These are phyloP conservation scores for Cordyceps cateniannulata DNA, from an alignment of 2,329 filamentous ascomycete species.

Conservation along the genomic window DNA sequence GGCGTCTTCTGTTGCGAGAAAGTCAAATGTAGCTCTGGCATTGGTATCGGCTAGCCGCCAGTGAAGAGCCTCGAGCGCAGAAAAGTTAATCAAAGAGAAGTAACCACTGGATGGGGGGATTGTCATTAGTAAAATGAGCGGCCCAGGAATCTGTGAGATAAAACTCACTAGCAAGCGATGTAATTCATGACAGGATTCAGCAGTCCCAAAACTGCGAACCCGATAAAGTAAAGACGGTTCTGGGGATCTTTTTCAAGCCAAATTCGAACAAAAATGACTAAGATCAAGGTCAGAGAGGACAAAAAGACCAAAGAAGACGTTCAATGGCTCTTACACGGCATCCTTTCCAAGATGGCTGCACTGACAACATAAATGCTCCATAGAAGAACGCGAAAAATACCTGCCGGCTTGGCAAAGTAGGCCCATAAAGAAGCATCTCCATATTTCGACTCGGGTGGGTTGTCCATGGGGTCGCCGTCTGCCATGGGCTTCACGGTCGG, in stretches of 20 bases:
- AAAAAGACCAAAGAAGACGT: not conserved
- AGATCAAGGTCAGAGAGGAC: not conserved
- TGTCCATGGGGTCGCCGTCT: not conserved
- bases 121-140: not conserved
- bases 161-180: not conserved
- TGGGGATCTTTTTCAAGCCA: constrained; percentile 13
- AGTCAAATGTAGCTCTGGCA: not conserved
- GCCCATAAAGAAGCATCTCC: not conserved
- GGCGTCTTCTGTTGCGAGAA: constrained; percentile 15
- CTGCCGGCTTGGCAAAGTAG: not conserved
- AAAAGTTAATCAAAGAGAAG: not conserved
- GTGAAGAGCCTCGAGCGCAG: not conserved
- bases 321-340: not conserved
- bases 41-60: not conserved
- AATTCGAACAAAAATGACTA: not conserved
- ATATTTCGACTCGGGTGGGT: not conserved
- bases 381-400: not conserved
- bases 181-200: not conserved
- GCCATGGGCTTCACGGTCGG: not conserved
- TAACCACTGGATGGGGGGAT: not conserved
- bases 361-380: not conserved
- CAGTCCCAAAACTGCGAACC: not conserved
- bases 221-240: constrained; percentile 3
- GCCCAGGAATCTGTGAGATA: not conserved
- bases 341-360: not conserved